Evolutionary conservation across 2,329 filamentous ascomycete species (phyloP).

Genomic region (Trichophaea hybrida): DNA sequence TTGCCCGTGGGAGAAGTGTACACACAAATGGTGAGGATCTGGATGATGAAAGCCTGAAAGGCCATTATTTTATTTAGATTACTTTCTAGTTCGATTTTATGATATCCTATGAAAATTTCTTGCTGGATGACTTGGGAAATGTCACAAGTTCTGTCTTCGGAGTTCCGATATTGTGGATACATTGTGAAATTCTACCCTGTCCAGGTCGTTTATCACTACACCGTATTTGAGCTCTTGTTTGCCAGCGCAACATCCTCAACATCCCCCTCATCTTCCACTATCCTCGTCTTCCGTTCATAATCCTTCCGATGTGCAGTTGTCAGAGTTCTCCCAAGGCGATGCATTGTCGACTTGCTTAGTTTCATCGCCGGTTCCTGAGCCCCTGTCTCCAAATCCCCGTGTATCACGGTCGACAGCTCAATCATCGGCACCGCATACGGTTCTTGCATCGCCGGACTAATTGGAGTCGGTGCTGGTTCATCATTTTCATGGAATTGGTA

Average conservation of each 20-base stretch:
- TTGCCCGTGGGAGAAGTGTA: too few species aligned
- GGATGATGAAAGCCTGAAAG: too few species aligned
- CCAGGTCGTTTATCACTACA: too few species aligned
- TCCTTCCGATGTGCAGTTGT: constrained; percentile 78
- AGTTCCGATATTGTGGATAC: too few species aligned
- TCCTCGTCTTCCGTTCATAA: constrained; percentile 60
- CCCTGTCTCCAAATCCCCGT: background rate
- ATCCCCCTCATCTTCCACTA: constrained; percentile 28
- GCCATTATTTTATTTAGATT: too few species aligned
- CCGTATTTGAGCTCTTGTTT: too few species aligned
- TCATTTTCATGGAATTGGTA: constrained; percentile 44
- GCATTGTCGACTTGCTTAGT: background rate
- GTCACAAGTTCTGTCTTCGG: too few species aligned
- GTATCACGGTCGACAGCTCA: background rate
- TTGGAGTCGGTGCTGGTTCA: constrained; percentile 8
- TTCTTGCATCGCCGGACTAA: background rate
- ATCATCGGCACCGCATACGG: background rate
- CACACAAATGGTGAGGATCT: too few species aligned
- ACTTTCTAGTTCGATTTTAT: too few species aligned
- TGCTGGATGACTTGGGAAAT: too few species aligned
- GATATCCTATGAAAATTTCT: too few species aligned
- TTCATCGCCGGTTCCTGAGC: background rate
- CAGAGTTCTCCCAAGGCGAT: constrained; percentile 34
- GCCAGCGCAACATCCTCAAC: constrained; percentile 6
- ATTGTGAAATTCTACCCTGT: too few species aligned